Percentiles rank a stretch among this genome's conserved stretches.
Conservation (phyloP, 1,284 basidiomycete genomes). For the Thecaphora thlaspeos region DNA sequence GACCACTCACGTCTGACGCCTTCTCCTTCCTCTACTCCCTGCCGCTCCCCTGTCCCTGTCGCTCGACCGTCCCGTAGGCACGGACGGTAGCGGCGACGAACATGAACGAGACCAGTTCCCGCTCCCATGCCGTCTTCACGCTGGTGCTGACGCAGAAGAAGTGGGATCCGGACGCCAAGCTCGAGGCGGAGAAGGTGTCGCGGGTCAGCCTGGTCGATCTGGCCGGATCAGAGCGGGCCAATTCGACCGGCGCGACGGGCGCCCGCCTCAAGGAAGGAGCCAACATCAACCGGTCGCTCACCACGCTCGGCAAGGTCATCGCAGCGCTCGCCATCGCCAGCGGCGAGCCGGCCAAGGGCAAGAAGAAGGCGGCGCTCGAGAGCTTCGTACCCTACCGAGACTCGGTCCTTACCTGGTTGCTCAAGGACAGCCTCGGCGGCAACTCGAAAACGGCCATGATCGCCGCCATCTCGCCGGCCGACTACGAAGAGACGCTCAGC, state of each 20-base stretch:
- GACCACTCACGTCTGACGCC: neutral
- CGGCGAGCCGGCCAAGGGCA: constrained; percentile 28
- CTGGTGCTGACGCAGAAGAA: constrained; percentile 46
- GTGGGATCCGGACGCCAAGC: constrained; percentile 39
- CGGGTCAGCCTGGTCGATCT: constrained; percentile 53
- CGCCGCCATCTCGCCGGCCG: constrained; percentile 93
- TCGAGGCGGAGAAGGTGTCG: constrained; percentile 52
- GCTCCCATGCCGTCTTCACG: constrained; percentile 53
- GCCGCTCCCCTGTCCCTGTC: neutral
- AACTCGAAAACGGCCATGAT: constrained; percentile 65
- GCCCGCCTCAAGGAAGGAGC: constrained; percentile 56
- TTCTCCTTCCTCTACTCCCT: too few relatives aligned
- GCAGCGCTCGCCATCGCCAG: constrained; percentile 48
- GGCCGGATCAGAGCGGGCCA: constrained; percentile 54
- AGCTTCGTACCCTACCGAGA: constrained; percentile 53
- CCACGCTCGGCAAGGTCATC: constrained; percentile 49
- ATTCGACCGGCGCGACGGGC: constrained; percentile 56
- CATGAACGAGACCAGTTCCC: constrained; percentile 54
- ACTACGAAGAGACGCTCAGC: constrained; percentile 95
- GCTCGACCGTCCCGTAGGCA: too few relatives aligned
- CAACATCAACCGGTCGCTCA: constrained; percentile 53
- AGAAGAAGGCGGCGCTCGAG: constrained; percentile 39
- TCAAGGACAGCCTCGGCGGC: constrained; percentile 54
- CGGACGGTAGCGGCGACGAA: constrained; percentile 53
- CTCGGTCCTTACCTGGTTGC: constrained; percentile 59